Evolutionary conservation across 2,329 filamentous ascomycete genomes (phyloP).

Genomic region (Apiospora kogelbergensis): DNA sequence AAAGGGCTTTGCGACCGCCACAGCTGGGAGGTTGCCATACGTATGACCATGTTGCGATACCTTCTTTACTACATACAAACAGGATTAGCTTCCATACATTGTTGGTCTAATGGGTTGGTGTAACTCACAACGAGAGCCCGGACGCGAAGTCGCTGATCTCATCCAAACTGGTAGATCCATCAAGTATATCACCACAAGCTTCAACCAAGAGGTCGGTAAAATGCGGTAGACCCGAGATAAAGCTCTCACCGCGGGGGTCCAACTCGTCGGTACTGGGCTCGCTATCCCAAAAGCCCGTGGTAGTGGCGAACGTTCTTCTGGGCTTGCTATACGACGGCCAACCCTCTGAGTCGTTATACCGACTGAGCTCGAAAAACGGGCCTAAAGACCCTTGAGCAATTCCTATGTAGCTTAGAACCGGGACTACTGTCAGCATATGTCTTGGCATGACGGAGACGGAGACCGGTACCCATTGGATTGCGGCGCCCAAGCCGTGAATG

Average conservation of each 20-base stretch:
- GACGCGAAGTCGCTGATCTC: constrained; percentile 3
- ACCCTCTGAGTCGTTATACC: constrained; percentile 8
- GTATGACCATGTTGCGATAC: constrained; percentile 5
- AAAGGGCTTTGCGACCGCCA: not conserved
- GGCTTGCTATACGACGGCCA: constrained; percentile 10
- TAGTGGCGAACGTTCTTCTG: not conserved
- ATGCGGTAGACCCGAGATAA: constrained; percentile 2
- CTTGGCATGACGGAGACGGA: not conserved
- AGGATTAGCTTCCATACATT: not conserved
- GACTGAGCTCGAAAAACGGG: constrained; percentile 8
- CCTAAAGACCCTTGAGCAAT: constrained; percentile 7
- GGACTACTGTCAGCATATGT: not conserved
- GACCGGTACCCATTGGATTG: not conserved
- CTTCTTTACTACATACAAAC: not conserved
- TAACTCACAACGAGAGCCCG: not conserved
- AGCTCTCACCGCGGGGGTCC: constrained; percentile 9
- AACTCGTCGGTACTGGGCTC: not conserved
- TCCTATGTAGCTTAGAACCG: not conserved
- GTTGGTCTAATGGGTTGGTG: too few species aligned
- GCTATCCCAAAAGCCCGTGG: constrained; percentile 4
- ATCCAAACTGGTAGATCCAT: not conserved
- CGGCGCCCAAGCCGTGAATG: constrained; percentile 1
- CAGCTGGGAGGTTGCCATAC: not conserved
- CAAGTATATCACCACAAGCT: not conserved
- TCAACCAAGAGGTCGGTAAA: constrained; percentile 10